A percentile compares a stretch with the other conserved stretches of the same genome.
Evolutionary conservation across 129 eudicot genomes (phyloP).

Genomic region (Apium graveolens): DNA sequence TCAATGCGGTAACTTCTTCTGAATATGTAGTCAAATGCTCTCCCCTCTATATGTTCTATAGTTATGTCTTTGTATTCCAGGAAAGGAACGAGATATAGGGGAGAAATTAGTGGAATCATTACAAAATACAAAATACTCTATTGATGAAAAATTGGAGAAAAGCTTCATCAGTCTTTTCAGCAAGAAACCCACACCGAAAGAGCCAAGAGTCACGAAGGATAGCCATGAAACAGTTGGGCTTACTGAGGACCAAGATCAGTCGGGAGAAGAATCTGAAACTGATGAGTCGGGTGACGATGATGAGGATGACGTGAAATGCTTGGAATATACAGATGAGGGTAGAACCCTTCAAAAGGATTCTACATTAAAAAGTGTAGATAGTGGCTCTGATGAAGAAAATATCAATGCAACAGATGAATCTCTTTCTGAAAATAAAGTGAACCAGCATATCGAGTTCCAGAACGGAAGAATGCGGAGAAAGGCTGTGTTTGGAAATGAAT

Average conservation of each 20-base stretch:
- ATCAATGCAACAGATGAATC: conserved; percentile 11
- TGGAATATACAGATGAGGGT: conserved; percentile 27
- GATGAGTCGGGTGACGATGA: conserved; percentile 46
- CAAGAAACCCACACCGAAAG: conserved; percentile 30
- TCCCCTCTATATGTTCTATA: background rate
- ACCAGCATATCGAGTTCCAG: conserved; percentile 54
- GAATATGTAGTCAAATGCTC: background rate
- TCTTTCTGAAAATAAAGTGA: conserved; percentile 18
- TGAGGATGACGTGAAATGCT: conserved; percentile 32
- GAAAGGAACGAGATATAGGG: conserved; percentile 73
- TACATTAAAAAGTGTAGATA: conserved; percentile 11
- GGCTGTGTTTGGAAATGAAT: conserved; percentile 59
- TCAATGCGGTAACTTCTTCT: background rate
- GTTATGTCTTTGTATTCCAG: conserved; percentile 30
- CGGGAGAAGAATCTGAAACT: conserved; percentile 18
- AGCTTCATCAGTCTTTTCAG: conserved; percentile 67
- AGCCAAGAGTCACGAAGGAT: conserved; percentile 23
- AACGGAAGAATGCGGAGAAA: conserved; percentile 79
- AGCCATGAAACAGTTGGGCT: conserved; percentile 28
- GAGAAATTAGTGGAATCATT: conserved; percentile 73
- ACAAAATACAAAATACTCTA: conserved; percentile 63
- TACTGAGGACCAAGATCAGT: conserved; percentile 34
- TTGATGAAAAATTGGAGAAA: conserved; percentile 61
- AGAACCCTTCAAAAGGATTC: background rate
- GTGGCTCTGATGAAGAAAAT: conserved; percentile 30